Evolutionary conservation across 2,329 filamentous ascomycete genomes (phyloP).

Genomic region (Xylaria sp.): DNA sequence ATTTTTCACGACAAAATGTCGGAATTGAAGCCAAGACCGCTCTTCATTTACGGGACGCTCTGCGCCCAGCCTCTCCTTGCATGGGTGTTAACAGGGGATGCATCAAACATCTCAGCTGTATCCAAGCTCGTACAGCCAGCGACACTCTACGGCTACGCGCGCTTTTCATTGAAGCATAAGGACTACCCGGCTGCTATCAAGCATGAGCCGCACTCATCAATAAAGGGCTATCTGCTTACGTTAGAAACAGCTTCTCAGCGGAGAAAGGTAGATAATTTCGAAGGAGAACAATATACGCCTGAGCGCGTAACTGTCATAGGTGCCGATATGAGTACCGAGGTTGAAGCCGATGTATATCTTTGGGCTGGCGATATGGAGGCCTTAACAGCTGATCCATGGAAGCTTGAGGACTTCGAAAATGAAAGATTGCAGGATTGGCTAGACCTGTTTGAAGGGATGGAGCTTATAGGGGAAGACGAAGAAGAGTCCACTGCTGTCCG

Average conservation of each 20-base stretch:
- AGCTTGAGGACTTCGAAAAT: conserved; percentile 42
- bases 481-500: neutral
- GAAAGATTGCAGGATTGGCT: conserved; percentile 48
- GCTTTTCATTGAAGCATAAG: conserved; percentile 36
- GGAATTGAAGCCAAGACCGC: conserved; percentile 22
- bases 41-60: conserved; percentile 50
- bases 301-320: conserved; percentile 36
- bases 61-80: conserved; percentile 46
- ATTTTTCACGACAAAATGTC: conserved; percentile 6
- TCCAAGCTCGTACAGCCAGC: conserved; percentile 31
- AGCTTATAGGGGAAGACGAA: conserved; percentile 26
- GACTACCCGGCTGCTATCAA: conserved; percentile 47
- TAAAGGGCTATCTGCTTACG: conserved; percentile 45
- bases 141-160: conserved; percentile 39
- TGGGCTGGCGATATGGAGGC: conserved; percentile 42
- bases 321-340: conserved; percentile 25
- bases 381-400: conserved; percentile 43
- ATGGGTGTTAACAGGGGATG: conserved; percentile 48
- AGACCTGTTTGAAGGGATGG: conserved; percentile 42
- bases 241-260: conserved; percentile 44
- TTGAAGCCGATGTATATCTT: conserved; percentile 50
- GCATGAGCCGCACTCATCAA: conserved; percentile 21
- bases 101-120: conserved; percentile 36
- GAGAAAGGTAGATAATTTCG: conserved; percentile 51
- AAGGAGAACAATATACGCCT: conserved; percentile 38